These are phyloP conservation scores for Trametes maxima DNA, from an alignment of 768 basidiomycete species.

Conservation along the genomic window DNA sequence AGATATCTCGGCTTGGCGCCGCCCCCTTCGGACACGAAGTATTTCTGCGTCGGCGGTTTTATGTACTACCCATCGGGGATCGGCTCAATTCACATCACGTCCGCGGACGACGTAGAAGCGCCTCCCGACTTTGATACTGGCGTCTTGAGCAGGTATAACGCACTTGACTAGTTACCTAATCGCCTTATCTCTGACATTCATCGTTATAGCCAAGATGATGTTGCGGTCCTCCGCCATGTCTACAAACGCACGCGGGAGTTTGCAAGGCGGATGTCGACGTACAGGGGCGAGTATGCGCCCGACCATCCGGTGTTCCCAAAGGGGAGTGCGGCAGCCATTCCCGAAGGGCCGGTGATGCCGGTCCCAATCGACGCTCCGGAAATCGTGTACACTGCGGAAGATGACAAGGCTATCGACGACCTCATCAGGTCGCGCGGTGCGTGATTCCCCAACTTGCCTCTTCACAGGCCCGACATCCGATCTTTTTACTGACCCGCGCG, in stretches of 20 bases:
- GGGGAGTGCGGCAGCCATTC: conserved; percentile 33
- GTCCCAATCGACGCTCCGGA: conserved; percentile 32
- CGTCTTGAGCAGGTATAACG: conserved; percentile 14
- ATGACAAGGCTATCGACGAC: conserved; percentile 38
- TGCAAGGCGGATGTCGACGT: conserved; percentile 51
- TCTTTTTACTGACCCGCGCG: not conserved
- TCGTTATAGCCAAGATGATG: conserved; percentile 18
- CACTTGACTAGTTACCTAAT: not conserved
- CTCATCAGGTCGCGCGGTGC: conserved; percentile 25
- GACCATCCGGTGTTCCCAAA: conserved; percentile 36
- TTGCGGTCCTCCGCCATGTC: conserved; percentile 48
- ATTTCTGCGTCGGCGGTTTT: conserved; percentile 16
- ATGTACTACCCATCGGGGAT: conserved; percentile 26
- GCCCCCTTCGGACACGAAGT: conserved; percentile 9
- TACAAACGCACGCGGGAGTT: conserved; percentile 62
- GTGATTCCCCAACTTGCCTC: not conserved
- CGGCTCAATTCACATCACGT: conserved; percentile 29
- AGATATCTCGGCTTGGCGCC: not conserved
- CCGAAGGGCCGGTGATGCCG: conserved; percentile 25
- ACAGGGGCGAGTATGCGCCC: conserved; percentile 35
- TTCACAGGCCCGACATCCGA: not conserved
- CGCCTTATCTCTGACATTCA: not conserved
- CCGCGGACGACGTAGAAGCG: conserved; percentile 22
- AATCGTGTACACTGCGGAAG: conserved; percentile 37
- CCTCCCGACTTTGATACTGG: conserved; percentile 30